These are phyloP conservation scores for Mycothermus thermophilus DNA, from an alignment of 495 filamentous ascomycete genomes.

Conservation along the genomic window DNA sequence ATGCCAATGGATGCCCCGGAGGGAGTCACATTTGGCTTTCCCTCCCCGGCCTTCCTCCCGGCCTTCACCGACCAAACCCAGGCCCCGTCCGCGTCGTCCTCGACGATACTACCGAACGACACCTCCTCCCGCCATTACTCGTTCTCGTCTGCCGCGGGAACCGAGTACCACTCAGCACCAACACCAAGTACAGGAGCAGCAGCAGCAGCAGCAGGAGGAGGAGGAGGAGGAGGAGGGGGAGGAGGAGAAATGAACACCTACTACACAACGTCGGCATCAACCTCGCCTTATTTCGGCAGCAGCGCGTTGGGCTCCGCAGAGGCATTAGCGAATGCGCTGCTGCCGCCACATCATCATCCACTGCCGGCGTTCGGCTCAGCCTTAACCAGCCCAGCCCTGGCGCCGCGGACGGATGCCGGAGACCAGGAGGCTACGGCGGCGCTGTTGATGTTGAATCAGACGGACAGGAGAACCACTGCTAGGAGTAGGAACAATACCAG, in stretches of 20 bases:
- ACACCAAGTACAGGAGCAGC: not conserved
- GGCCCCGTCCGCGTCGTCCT: constrained; percentile 1
- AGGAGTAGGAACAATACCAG: constrained; percentile 11
- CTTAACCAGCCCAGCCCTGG: no score
- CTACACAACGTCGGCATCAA: constrained; percentile 31
- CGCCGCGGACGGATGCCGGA: no score
- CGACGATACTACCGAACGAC: no score
- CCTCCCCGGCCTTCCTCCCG: no score
- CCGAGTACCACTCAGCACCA: no score
- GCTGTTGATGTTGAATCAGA: constrained; percentile 59
- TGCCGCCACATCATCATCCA: not conserved
- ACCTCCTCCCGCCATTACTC: constrained; percentile 28
- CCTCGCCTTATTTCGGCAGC: constrained; percentile 35
- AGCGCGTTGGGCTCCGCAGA: constrained; percentile 15
- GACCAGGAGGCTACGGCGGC: constrained; percentile 75
- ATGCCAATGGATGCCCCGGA: no score
- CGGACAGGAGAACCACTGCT: constrained; percentile 37
- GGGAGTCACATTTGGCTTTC: no score
- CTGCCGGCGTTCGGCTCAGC: constrained; percentile 27
- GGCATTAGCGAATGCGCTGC: constrained; percentile 3
- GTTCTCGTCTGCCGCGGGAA: constrained; percentile 29
- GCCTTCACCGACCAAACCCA: no score
- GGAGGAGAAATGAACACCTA: no score
- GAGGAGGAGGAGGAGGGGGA: no score
- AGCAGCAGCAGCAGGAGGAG: constrained; percentile 31